Evolutionary conservation across 306 rosid species (phyloP).

Genomic region (Corylus avellana): DNA sequence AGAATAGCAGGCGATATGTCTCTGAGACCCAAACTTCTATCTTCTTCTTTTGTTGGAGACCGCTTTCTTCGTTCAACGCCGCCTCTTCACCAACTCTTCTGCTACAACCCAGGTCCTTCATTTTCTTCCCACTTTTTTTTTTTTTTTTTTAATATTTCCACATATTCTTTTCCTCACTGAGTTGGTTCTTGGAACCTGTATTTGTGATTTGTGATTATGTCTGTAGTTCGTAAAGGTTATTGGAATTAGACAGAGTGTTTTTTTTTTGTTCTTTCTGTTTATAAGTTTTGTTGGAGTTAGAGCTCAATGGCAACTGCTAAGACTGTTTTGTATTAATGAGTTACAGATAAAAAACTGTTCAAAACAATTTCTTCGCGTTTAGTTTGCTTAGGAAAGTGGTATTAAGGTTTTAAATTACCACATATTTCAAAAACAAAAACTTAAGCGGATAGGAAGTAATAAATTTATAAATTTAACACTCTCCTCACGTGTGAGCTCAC

Average conservation of each 20-base stretch:
- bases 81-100: slow-evolving; percentile 54
- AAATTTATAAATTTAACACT: too few species aligned
- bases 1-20: slow-evolving; percentile 40
- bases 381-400: background rate
- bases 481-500: too few species aligned
- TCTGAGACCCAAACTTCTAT: slow-evolving; percentile 42
- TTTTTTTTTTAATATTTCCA: background rate
- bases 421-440: too few species aligned
- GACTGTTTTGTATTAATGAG: background rate
- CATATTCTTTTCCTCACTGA: too few species aligned
- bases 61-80: slow-evolving; percentile 45
- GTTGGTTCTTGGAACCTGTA: too few species aligned
- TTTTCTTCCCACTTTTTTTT: background rate
- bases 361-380: background rate
- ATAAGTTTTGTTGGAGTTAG: background rate
- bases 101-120: slow-evolving; percentile 49
- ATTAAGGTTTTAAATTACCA: too few species aligned
- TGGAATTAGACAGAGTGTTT: too few species aligned
- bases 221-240: too few species aligned
- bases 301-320: background rate
- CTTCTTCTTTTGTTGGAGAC: slow-evolving; percentile 50
- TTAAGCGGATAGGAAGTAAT: too few species aligned
- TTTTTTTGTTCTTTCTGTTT: too few species aligned
- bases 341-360: background rate
- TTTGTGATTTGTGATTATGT: too few species aligned